Evolutionary conservation across 2,329 filamentous ascomycete genomes (phyloP).

Genomic region (Colletotrichum trifolii): DNA sequence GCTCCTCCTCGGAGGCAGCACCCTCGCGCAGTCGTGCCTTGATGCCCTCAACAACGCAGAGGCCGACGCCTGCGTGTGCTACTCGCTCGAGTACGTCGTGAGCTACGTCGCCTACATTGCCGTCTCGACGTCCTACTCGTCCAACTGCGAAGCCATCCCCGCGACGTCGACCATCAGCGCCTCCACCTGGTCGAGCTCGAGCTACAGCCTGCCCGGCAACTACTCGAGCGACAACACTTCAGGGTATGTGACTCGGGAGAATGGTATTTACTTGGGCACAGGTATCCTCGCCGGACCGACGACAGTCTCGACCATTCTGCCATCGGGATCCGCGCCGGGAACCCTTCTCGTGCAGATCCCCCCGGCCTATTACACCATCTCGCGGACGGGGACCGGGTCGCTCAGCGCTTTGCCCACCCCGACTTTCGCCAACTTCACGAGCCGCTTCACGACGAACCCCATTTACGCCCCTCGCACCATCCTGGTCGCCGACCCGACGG

Average conservation of each 20-base stretch:
- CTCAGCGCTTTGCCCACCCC: background rate
- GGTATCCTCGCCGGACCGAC: slow-evolving; percentile 22
- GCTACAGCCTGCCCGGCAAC: background rate
- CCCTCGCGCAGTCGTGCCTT: slow-evolving; percentile 23
- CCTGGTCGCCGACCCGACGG: slow-evolving; percentile 14
- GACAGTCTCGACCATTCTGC: slow-evolving; percentile 1
- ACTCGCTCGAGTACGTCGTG: slow-evolving; percentile 28
- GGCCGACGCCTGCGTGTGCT: slow-evolving; percentile 26
- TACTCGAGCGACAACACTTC: slow-evolving; percentile 1
- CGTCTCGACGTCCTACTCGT: slow-evolving; percentile 26
- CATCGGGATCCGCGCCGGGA: background rate
- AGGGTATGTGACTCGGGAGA: slow-evolving; percentile 12
- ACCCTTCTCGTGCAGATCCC: slow-evolving; percentile 22
- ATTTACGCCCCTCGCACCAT: slow-evolving; percentile 29
- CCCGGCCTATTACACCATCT: slow-evolving; percentile 26
- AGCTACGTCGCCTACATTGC: slow-evolving; percentile 33
- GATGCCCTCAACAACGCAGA: slow-evolving; percentile 25
- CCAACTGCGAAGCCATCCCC: slow-evolving; percentile 19
- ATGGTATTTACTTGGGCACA: slow-evolving; percentile 23
- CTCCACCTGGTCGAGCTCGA: background rate
- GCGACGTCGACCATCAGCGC: slow-evolving; percentile 1
- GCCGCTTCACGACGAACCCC: slow-evolving; percentile 14
- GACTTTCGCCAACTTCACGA: slow-evolving; percentile 15
- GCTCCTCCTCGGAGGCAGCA: slow-evolving; percentile 15
- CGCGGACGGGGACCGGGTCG: slow-evolving; percentile 2